Conservation (phyloP, 352 stramenopile species). For the Phytophthora sojae region DNA sequence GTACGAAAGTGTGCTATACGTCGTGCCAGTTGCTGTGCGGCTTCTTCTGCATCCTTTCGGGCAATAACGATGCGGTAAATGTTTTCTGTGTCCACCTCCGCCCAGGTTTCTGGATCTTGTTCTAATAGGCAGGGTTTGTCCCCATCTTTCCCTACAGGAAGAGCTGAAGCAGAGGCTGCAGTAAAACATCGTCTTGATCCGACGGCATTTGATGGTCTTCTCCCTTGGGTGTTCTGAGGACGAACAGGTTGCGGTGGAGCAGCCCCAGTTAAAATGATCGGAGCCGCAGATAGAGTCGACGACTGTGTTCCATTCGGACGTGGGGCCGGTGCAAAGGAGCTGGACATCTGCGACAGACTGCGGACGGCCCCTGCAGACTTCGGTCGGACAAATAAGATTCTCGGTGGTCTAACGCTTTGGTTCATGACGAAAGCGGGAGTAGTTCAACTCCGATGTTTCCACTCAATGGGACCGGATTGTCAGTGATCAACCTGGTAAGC, state of each 20-base stretch:
- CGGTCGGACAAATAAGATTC: constrained; percentile 38
- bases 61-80: constrained; percentile 57
- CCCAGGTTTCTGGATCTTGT: background rate
- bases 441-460: background rate
- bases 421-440: constrained; percentile 12
- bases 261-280: constrained; percentile 19
- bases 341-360: constrained; percentile 1
- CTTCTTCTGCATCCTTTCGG: constrained; percentile 64
- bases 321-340: background rate
- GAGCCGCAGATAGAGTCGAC: background rate
- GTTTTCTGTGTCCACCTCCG: constrained; percentile 17
- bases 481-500: background rate
- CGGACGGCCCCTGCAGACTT: constrained; percentile 28
- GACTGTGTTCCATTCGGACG: background rate
- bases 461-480: background rate
- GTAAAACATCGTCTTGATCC: constrained; percentile 19
- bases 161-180: background rate
- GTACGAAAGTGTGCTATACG: constrained; percentile 61
- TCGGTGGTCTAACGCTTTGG: constrained; percentile 27
- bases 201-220: constrained; percentile 30
- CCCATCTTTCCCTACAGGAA: background rate
- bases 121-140: background rate
- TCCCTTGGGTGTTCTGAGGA: constrained; percentile 7
- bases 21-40: constrained; percentile 52
- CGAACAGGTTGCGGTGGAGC: constrained; percentile 12